Percentiles rank a stretch among this genome's conserved stretches.
Conservation (phyloP, 441 rosid species). For the Hypseocharis bilobata region DNA sequence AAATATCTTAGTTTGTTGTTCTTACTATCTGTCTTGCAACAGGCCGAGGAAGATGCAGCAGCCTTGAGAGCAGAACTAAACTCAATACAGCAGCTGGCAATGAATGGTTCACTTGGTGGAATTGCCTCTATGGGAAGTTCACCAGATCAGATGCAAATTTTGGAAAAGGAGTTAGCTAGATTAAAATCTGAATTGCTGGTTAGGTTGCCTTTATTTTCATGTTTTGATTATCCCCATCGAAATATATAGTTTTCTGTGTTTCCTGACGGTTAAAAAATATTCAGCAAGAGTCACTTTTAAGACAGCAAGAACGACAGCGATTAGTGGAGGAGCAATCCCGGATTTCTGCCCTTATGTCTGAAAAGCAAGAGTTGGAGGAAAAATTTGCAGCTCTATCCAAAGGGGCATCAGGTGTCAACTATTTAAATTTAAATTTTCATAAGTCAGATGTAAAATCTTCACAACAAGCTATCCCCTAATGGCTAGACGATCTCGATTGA, state of each 20-base stretch:
- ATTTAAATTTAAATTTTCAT: constrained; percentile 1
- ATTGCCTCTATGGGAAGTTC: constrained; percentile 16
- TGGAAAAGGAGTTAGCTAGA: constrained; percentile 24
- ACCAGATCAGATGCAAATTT: constrained; percentile 18
- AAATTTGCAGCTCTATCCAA: constrained; percentile 41
- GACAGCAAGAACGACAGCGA: constrained; percentile 55
- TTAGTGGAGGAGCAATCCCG: constrained; percentile 57
- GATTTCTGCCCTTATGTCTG: constrained; percentile 50
- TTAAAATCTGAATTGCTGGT: constrained; percentile 72
- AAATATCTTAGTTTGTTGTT: constrained; percentile 9
- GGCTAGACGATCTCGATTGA: background rate
- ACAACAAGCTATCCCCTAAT: background rate
- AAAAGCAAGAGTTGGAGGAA: constrained; percentile 70
- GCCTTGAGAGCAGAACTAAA: constrained; percentile 28
- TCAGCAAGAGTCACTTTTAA: constrained; percentile 57
- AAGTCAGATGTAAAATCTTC: background rate
- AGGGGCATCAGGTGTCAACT: constrained; percentile 40
- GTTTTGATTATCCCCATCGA: constrained; percentile 2
- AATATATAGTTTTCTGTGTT: constrained; percentile 19
- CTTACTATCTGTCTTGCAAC: constrained; percentile 19
- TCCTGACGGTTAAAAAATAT: constrained; percentile 26
- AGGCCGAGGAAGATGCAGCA: constrained; percentile 95
- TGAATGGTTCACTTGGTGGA: constrained; percentile 19
- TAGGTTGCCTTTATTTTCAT: constrained; percentile 8
- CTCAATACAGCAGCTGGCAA: constrained; percentile 22